Evolutionary conservation across 805 yeast genomes (phyloP), one percentile per base, ranked within the genome.

Genomic region (Candida ulmi): DNA sequence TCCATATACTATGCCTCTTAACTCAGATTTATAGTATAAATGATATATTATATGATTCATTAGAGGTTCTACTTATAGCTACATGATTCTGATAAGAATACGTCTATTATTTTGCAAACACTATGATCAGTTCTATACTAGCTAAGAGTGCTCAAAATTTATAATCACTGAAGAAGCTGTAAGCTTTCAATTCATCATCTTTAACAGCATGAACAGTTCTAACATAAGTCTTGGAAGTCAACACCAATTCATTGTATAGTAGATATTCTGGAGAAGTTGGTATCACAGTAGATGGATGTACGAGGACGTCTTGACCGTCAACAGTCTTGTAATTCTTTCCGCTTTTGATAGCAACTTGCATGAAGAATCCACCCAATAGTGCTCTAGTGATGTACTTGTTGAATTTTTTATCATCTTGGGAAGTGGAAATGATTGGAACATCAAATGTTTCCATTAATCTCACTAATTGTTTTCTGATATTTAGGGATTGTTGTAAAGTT

Each of bases 301-400:
- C 72, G 53, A 88, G 65, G 11, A 91, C 98, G 46, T 91, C 98
- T 68, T 93, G 99, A 57, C 90, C 88, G 63, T 93, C 99, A 37
- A 90, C 84, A 0, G 99, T 93, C 51, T 85, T 74, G 61, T 83
- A 91, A n/a, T 86, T 90, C 54, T 82, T 83, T 29, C 87, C 80
- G n/a, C 84, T 76, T 69, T 86, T 87, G 67, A 90, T 93, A 26
- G 97, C 98, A 40, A 86, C 95, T 68, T 93, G 99, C 98, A 93
- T 90, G 69, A 93, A 93, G 62, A 88, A 90, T 2, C 99, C 99
- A n/a, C 87, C 76, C 4, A 87, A 74, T 42, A 93, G 64, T 0
- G 98, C 96, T 60, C 83, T 85, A 41, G 95, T 74, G 47, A 93
- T 80, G 53, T 87, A 83, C 51, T 75, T 80, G 61, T 80, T 82